These are phyloP conservation scores for Byssochlamys sp. DNA, from an alignment of 2,329 filamentous ascomycete species.

Conservation along the genomic window DNA sequence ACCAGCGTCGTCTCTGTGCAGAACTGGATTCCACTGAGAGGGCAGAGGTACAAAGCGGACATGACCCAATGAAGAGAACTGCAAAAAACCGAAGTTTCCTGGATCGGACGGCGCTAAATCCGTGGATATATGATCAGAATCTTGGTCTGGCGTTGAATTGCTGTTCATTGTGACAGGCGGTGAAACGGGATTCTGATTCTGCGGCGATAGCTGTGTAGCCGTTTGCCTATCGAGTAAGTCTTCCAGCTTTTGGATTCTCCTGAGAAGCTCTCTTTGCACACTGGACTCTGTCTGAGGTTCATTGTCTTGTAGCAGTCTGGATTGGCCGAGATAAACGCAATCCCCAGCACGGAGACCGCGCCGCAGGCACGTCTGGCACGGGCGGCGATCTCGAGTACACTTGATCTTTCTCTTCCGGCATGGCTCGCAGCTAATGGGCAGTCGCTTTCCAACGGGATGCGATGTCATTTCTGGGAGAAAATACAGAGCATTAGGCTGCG, in stretches of 20 bases:
- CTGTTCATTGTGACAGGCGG: conserved; percentile 18
- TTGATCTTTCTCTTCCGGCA: conserved; percentile 33
- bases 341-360: conserved; percentile 28
- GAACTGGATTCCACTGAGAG: conserved; percentile 22
- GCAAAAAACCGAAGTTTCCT: conserved; percentile 20
- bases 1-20: conserved; percentile 15
- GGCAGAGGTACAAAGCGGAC: conserved; percentile 27
- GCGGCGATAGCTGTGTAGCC: conserved; percentile 13
- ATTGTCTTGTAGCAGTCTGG: conserved; percentile 20
- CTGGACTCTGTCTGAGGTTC: conserved; percentile 12
- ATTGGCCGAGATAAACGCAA: conserved; percentile 29
- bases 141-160: conserved; percentile 17
- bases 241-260: conserved; percentile 27
- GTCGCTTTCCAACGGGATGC: conserved; percentile 23
- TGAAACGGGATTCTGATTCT: conserved; percentile 14
- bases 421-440: conserved; percentile 33
- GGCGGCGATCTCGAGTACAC: conserved; percentile 30
- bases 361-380: conserved; percentile 31
- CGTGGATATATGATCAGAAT: conserved; percentile 10
- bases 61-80: conserved; percentile 25
- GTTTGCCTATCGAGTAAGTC: conserved; percentile 26
- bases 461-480: conserved; percentile 6
- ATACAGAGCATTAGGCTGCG: neutral
- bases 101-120: conserved; percentile 11
- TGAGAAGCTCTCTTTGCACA: conserved; percentile 23